These are phyloP conservation scores for Populus euphratica DNA, from an alignment of 345 rosid species.

Conservation along the genomic window DNA sequence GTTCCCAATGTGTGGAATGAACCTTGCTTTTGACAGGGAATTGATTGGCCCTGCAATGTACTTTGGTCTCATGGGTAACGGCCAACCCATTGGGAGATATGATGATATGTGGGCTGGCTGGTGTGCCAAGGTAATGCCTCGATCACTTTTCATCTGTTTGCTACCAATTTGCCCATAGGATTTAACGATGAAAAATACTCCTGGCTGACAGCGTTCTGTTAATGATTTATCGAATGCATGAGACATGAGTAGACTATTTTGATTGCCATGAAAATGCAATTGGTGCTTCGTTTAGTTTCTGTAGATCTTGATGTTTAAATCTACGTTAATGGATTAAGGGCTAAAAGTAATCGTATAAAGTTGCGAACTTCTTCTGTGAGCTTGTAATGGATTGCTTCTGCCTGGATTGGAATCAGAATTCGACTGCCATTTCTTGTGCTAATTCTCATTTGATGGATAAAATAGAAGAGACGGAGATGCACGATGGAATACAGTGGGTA, in stretches of 20 bases:
- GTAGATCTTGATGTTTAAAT: neutral
- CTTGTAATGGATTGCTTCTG: neutral
- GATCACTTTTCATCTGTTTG: neutral
- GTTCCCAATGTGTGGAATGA: constrained; percentile 42
- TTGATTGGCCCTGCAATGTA: constrained; percentile 40
- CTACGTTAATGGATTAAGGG: neutral
- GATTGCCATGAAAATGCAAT: neutral
- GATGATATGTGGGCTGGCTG: constrained; percentile 46
- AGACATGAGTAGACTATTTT: neutral
- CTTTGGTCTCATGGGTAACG: constrained; percentile 43
- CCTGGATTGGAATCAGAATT: neutral
- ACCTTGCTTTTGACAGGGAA: constrained; percentile 34
- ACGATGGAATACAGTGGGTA: neutral
- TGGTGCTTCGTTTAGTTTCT: neutral
- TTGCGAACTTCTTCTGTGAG: no score
- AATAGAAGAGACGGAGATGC: no score
- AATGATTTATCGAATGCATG: neutral
- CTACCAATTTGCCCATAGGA: neutral
- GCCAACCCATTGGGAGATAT: constrained; percentile 40
- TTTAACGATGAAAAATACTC: neutral
- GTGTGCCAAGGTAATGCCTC: constrained; percentile 28
- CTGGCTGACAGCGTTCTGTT: neutral
- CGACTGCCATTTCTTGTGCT: neutral
- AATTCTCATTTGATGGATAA: neutral
- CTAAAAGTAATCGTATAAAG: no score